These are phyloP conservation scores for Hibiscus tridactylites DNA, from an alignment of 345 rosid species.

Conservation along the genomic window DNA sequence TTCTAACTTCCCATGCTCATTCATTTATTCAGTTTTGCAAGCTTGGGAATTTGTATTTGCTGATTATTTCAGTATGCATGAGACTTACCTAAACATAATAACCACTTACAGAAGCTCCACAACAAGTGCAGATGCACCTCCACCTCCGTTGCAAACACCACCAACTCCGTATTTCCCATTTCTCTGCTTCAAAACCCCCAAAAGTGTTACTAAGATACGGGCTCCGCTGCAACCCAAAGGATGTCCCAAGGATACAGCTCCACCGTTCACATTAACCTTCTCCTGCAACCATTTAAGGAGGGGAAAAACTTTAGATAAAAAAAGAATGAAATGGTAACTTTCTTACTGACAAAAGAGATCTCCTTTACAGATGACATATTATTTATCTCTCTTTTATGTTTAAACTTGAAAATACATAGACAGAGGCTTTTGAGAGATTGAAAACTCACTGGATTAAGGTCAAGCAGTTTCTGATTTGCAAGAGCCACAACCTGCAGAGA, in stretches of 20 bases:
- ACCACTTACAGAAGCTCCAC: constrained; percentile 60
- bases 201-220: constrained; percentile 82
- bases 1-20: not conserved
- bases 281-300: constrained; percentile 43
- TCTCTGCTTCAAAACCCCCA: constrained; percentile 83
- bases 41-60: not conserved
- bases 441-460: constrained; percentile 62
- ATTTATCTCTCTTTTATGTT: not conserved
- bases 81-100: constrained; percentile 19
- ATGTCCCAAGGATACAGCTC: constrained; percentile 94
- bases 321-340: not conserved
- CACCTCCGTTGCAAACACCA: constrained; percentile 74
- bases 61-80: not conserved
- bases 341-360: not conserved
- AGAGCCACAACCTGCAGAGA: constrained; percentile 80
- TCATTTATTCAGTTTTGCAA: not conserved
- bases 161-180: constrained; percentile 76
- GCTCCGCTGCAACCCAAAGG: constrained; percentile 99
- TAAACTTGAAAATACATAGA: not conserved
- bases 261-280: constrained; percentile 82
- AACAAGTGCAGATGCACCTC: constrained; percentile 39
- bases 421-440: too few relatives aligned
- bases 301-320: not conserved
- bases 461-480: constrained; percentile 77
- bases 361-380: not conserved